Evolutionary conservation across 805 yeast genomes (phyloP).

Genomic region (Myxozyma neglecta): DNA sequence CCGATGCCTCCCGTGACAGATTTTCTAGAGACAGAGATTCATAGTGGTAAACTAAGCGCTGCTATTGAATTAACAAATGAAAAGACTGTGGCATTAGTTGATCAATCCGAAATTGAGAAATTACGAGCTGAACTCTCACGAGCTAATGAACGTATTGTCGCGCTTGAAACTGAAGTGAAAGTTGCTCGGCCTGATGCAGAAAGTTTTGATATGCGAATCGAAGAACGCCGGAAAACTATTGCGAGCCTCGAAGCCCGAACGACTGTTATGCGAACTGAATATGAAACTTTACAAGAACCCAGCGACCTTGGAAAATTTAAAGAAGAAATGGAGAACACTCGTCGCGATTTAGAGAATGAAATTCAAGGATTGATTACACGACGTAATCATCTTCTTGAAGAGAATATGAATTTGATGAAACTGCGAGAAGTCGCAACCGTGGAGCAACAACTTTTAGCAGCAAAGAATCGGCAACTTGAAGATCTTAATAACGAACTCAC

Average conservation of each 20-base stretch:
- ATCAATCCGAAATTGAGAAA: neutral
- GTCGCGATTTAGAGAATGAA: constrained; percentile 50
- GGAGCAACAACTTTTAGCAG: constrained; percentile 39
- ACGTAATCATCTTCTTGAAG: constrained; percentile 37
- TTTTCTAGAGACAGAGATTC: neutral
- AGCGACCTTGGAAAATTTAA: constrained; percentile 39
- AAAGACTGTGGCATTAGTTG: neutral
- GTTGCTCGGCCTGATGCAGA: neutral
- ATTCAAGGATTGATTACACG: constrained; percentile 41
- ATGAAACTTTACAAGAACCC: constrained; percentile 43
- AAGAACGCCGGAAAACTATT: constrained; percentile 40
- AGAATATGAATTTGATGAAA: constrained; percentile 35
- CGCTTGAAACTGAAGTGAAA: constrained; percentile 18
- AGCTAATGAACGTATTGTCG: constrained; percentile 24
- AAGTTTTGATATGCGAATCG: constrained; percentile 7
- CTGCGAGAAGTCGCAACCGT: constrained; percentile 36
- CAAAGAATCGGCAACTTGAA: constrained; percentile 41
- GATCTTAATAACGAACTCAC: constrained; percentile 44
- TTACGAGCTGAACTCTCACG: constrained; percentile 13
- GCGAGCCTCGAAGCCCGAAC: constrained; percentile 41
- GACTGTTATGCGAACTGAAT: constrained; percentile 42
- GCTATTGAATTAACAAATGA: neutral
- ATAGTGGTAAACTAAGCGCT: neutral
- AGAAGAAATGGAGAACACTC: constrained; percentile 50
- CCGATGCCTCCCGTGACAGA: neutral